phyloP scores from a whole-genome alignment of 2,329 filamentous ascomycete genomes.

The Trichoderma sp. region DNA sequence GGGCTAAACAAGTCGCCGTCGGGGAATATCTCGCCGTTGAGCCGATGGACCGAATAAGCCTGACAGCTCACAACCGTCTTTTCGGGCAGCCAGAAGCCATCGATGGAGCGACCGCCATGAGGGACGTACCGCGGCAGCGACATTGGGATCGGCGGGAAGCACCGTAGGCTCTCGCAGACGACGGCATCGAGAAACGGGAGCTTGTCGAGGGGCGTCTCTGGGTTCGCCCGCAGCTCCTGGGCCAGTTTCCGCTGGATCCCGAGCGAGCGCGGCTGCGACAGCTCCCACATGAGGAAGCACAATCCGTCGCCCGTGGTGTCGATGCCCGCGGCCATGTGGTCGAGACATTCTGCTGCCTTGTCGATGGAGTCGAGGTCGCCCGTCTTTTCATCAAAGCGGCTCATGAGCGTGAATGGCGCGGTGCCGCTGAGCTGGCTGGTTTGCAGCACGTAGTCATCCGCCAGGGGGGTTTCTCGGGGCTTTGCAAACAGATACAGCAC shows the following conservation, averaged over 20 bases:
- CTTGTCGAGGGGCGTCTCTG: slow-evolving; percentile 43
- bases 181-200: slow-evolving; percentile 61
- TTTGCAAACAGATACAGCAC: slow-evolving; percentile 48
- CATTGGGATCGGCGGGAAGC: slow-evolving; percentile 64
- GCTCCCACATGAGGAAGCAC: slow-evolving; percentile 68
- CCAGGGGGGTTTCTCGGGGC: slow-evolving; percentile 56
- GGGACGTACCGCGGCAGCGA: slow-evolving; percentile 61
- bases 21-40: slow-evolving; percentile 66
- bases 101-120: slow-evolving; percentile 50
- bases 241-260: slow-evolving; percentile 51
- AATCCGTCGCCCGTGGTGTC: slow-evolving; percentile 68
- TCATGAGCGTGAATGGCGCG: slow-evolving; percentile 55
- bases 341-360: slow-evolving; percentile 65
- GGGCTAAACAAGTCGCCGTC: slow-evolving; percentile 75
- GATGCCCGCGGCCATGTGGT: slow-evolving; percentile 70
- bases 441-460: slow-evolving; percentile 56
- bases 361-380: slow-evolving; percentile 48
- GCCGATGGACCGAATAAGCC: slow-evolving; percentile 57
- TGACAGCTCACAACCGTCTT: slow-evolving; percentile 59
- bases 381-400: slow-evolving; percentile 53
- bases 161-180: slow-evolving; percentile 59
- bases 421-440: slow-evolving; percentile 45
- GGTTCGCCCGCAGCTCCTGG: slow-evolving; percentile 47
- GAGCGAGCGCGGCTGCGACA: slow-evolving; percentile 57
- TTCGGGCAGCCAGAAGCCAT: slow-evolving; percentile 52